Evolutionary conservation across 1,139 yeast genomes (phyloP).

Genomic region (Protomyces arabidopsidicola): DNA sequence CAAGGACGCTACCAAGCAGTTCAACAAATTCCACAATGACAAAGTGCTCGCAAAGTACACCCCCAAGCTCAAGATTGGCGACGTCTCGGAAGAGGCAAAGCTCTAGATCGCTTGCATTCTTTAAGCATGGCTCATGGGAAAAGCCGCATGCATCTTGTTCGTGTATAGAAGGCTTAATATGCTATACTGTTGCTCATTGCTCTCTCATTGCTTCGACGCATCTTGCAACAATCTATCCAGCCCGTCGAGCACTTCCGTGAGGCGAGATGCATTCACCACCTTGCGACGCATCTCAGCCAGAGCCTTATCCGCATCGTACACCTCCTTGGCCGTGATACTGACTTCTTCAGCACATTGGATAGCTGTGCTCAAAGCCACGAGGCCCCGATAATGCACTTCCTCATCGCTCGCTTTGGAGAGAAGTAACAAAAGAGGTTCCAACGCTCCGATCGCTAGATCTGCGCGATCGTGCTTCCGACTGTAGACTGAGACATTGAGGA

Average conservation of each 20-base stretch:
- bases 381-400: slow-evolving; percentile 57
- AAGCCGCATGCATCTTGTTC: not conserved
- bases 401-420: slow-evolving; percentile 36
- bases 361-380: slow-evolving; percentile 53
- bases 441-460: slow-evolving; percentile 25
- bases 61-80: slow-evolving; percentile 41
- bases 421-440: slow-evolving; percentile 22
- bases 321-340: slow-evolving; percentile 21
- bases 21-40: slow-evolving; percentile 48
- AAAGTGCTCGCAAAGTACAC: slow-evolving; percentile 43
- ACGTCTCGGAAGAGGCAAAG: not conserved
- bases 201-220: not conserved
- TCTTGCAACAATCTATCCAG: not conserved
- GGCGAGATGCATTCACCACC: not conserved
- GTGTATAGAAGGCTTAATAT: not conserved
- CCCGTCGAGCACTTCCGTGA: not conserved
- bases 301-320: slow-evolving; percentile 14
- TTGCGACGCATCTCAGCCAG: not conserved
- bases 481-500: slow-evolving; percentile 50
- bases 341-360: slow-evolving; percentile 17
- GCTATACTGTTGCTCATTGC: not conserved
- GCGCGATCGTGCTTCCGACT: slow-evolving; percentile 35
- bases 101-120: not conserved
- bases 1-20: slow-evolving; percentile 79
- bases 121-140: no score